These are phyloP conservation scores for Penicillium sp. DNA, from an alignment of 2,329 filamentous ascomycete genomes.

Conservation along the genomic window DNA sequence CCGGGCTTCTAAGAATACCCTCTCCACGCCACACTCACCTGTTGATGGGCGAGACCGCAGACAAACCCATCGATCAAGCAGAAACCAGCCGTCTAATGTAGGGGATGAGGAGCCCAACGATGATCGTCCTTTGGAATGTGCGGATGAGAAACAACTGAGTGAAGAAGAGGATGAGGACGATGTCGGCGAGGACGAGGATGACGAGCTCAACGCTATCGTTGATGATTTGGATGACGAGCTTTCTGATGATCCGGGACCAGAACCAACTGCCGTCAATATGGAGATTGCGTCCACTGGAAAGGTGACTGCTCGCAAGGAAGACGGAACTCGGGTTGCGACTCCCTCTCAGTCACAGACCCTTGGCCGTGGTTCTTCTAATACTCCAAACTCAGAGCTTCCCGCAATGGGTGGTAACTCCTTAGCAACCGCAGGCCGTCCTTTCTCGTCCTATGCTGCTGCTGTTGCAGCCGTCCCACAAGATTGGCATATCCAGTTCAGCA, in stretches of 20 bases:
- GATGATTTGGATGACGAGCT: conserved; percentile 85
- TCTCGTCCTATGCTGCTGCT: conserved; percentile 76
- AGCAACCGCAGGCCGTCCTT: conserved; percentile 54
- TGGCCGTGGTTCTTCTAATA: conserved; percentile 39
- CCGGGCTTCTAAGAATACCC: conserved; percentile 42
- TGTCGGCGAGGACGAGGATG: conserved; percentile 55
- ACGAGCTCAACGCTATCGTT: conserved; percentile 78
- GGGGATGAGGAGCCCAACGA: conserved; percentile 58
- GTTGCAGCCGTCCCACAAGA: conserved; percentile 78
- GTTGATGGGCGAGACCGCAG: conserved; percentile 35
- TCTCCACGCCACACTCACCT: conserved; percentile 39
- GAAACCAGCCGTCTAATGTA: conserved; percentile 54
- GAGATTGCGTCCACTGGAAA: conserved; percentile 83
- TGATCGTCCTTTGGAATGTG: conserved; percentile 78
- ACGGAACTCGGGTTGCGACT: conserved; percentile 80
- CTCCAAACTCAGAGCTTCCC: conserved; percentile 21
- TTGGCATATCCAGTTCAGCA: conserved; percentile 95
- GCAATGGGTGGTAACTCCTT: conserved; percentile 40
- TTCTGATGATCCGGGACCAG: conserved; percentile 67
- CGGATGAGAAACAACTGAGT: conserved; percentile 80
- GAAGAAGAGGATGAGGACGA: conserved; percentile 59
- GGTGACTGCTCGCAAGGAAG: conserved; percentile 85
- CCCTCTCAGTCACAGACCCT: conserved; percentile 58
- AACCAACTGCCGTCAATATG: conserved; percentile 84
- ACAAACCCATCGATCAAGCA: conserved; percentile 60